Base-by-base conservation (phyloP, 371 early-diverging fungal genomes). In the Actinomortierella ambigua region DNA sequence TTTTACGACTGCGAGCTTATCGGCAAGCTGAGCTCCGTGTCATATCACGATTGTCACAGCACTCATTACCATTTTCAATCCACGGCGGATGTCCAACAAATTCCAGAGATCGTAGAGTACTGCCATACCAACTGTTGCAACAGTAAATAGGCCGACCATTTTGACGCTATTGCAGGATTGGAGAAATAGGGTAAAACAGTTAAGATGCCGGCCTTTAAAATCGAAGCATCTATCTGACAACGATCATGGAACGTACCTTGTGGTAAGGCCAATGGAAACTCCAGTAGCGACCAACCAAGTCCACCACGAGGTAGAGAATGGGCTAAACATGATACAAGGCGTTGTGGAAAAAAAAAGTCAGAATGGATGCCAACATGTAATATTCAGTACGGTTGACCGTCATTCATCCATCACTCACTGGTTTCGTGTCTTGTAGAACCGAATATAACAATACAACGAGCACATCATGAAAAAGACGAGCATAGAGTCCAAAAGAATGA, bases 401-500 rank as follows among this genome's bases (percentile, higher is more conserved):
- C 52, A 26, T 18, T 24, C 17, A 2, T 34, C 26, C 13, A 11
- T 13, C 4, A 63, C 68, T 63, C 82, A 87, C 89, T 65, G 66
- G 66, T 91, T 81, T 51, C 96, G 82, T 44, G 80, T 73, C 77
- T 95, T 93, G 67, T 87, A 90, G 70, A 98, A 98, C 48, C 83
- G 76, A 55, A 97, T 84, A 78, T 95, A 98, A 50, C 82, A 81
- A 77, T 92, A 96, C 27, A 94, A 82, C 29, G 94, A 83, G 40
- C 83, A 79, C 42, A 90, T 82, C 84, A 91, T 90, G 61, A 93
- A 98, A 56, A 98, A 88, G 43, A 98, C 80, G 50, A 98, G 84
- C 86, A 95, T 93, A 51, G 90, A 88, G 70, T 98, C 99, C 53
- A 98, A 83, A 63, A 98, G 85, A 59, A 98, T 98, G 66, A 98